phyloP scores from a whole-genome alignment of 345 rosid species.

The Linum trigynum region DNA sequence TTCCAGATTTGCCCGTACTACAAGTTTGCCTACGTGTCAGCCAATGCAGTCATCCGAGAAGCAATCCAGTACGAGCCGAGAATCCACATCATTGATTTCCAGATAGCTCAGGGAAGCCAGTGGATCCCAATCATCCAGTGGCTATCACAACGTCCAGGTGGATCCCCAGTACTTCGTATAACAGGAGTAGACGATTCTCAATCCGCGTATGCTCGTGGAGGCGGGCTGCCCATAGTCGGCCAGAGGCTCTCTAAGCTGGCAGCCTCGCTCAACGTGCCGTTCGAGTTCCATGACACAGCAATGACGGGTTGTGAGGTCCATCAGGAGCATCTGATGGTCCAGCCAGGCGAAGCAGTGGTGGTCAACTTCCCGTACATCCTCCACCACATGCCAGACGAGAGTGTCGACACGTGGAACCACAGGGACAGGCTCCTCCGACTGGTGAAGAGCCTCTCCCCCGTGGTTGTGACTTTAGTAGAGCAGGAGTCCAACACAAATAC shows the following conservation, averaged over 20 bases:
- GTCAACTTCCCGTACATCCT: conserved; percentile 79
- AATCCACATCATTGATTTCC: conserved; percentile 83
- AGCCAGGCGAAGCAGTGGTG: conserved; percentile 65
- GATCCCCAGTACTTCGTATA: conserved; percentile 58
- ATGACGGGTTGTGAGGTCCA: conserved; percentile 63
- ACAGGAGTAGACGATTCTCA: conserved; percentile 94
- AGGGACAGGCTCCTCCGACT: conserved; percentile 71
- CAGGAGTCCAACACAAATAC: conserved; percentile 87
- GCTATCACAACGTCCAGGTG: conserved; percentile 57
- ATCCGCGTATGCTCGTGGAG: conserved; percentile 85
- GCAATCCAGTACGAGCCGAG: conserved; percentile 48
- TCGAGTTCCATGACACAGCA: conserved; percentile 70
- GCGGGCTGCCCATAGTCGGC: conserved; percentile 70
- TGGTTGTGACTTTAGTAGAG: conserved; percentile 59
- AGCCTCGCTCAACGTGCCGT: conserved; percentile 41
- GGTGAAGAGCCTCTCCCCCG: conserved; percentile 76
- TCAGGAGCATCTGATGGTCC: conserved; percentile 46
- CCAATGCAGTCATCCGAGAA: conserved; percentile 63
- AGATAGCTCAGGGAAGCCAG: conserved; percentile 85
- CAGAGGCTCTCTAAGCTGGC: conserved; percentile 47
- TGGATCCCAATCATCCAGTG: conserved; percentile 49
- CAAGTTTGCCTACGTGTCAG: conserved; percentile 76
- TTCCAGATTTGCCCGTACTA: conserved; percentile 76
- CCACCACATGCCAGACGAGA: conserved; percentile 99
- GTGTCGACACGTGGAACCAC: conserved; percentile 65